Conservation (phyloP, 2,329 filamentous ascomycete genomes). For the Microdochium paspali region DNA sequence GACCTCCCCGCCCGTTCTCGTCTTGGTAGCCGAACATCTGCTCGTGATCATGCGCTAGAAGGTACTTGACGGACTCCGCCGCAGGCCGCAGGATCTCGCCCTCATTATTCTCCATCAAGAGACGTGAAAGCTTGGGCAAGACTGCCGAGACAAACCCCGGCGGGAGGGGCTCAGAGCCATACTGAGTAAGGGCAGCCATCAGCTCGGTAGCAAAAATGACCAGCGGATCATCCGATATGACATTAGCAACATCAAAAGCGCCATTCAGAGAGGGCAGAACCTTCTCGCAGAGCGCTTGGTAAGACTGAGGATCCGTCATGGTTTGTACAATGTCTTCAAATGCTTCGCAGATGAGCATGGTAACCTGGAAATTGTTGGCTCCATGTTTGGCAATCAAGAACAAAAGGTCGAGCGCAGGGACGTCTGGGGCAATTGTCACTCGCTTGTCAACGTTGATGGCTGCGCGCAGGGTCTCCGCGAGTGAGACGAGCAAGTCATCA, state of each 20-base stretch:
- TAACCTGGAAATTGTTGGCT: constrained; percentile 83
- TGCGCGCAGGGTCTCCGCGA: constrained; percentile 78
- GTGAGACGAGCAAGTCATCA: constrained; percentile 83
- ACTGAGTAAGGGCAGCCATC: constrained; percentile 69
- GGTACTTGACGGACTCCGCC: constrained; percentile 78
- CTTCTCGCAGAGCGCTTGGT: constrained; percentile 71
- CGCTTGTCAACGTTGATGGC: constrained; percentile 72
- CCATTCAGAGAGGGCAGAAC: constrained; percentile 81
- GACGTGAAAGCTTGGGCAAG: constrained; percentile 76
- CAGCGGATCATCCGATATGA: constrained; percentile 77
- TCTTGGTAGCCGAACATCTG: constrained; percentile 87
- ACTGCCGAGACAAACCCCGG: constrained; percentile 75
- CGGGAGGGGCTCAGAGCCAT: constrained; percentile 78
- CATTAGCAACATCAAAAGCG: constrained; percentile 77
- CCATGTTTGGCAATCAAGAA: constrained; percentile 86
- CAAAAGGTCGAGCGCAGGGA: constrained; percentile 69
- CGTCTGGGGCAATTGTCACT: constrained; percentile 62
- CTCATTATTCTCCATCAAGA: constrained; percentile 77
- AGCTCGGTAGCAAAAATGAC: constrained; percentile 83
- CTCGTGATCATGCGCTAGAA: constrained; percentile 80
- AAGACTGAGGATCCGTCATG: constrained; percentile 60
- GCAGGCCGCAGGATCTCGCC: constrained; percentile 82
- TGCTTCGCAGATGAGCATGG: constrained; percentile 76
- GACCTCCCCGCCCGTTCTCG: constrained; percentile 66
- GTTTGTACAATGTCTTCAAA: constrained; percentile 78